Conservation (phyloP, 2,329 filamentous ascomycete species). For the Ophiostoma perfectum region DNA sequence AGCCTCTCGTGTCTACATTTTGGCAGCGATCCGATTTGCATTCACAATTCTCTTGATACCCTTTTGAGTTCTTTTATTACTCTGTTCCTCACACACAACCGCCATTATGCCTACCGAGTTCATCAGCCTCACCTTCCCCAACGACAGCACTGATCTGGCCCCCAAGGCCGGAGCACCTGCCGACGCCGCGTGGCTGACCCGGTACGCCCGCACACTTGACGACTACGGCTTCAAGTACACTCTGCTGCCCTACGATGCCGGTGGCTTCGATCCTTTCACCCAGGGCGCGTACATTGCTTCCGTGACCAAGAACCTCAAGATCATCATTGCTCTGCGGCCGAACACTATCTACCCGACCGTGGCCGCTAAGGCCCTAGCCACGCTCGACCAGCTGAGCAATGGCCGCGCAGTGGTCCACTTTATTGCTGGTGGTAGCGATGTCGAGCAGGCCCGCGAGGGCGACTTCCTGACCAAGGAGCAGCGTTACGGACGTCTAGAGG, state of each 20-base stretch:
- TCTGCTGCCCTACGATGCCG: slow-evolving; percentile 54
- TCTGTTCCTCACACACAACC: background rate
- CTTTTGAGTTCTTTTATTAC: background rate
- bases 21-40: background rate
- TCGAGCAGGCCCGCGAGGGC: slow-evolving; percentile 55
- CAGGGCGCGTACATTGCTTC: slow-evolving; percentile 53
- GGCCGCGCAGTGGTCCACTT: slow-evolving; percentile 56
- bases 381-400: slow-evolving; percentile 53
- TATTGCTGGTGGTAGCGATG: slow-evolving; percentile 57
- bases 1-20: background rate
- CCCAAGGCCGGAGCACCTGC: slow-evolving; percentile 47
- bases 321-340: slow-evolving; percentile 57
- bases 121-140: slow-evolving; percentile 54
- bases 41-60: background rate
- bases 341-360: slow-evolving; percentile 59
- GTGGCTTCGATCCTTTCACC: slow-evolving; percentile 52
- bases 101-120: slow-evolving; percentile 47
- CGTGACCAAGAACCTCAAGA: slow-evolving; percentile 53
- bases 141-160: slow-evolving; percentile 50
- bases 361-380: slow-evolving; percentile 56
- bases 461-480: slow-evolving; percentile 55
- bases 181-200: slow-evolving; percentile 50
- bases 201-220: slow-evolving; percentile 53
- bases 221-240: slow-evolving; percentile 60
- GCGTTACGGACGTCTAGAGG: slow-evolving; percentile 53